Evolutionary conservation across 2,329 filamentous ascomycete genomes (phyloP), one percentile per base, ranked within the genome.

Genomic region (Pestalotiopsis sp.): DNA sequence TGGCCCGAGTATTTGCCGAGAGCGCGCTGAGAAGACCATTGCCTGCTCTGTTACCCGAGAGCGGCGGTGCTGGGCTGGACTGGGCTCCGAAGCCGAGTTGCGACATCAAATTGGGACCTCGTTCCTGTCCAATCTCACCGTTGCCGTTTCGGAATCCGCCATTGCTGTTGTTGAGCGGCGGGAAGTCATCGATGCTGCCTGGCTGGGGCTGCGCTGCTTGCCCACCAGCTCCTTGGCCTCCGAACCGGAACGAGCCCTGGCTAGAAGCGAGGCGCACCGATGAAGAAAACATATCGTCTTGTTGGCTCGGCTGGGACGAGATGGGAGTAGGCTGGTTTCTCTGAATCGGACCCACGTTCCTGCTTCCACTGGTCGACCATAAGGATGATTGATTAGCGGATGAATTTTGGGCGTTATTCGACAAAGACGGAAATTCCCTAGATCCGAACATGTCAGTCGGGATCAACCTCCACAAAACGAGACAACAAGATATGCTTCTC

Each of bases 401-500:
- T 36, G 84, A 80, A 58, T 88, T 78, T 74, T 88, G 87, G 59
- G 87, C 82, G 71, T 87, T 90, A 74, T 88, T 90, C 65, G 88
- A 90, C 72, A 92, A 79, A 25, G 89, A 90, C 9, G 90, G 90
- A 67, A 92, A 92, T 75, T 92, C 89, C 70, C 89, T 92, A 70
- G 63, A 69, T 65, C n/a, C 39, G 20, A 36, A 70, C 45, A 67
- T 67, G 66, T 80, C 64, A 80, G 79, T 66, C 64, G 59, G 45
- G 45, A 52, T 52, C 45, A 52, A 52, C 52, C 36, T 27, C 58
- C 20, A 17, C 9, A 20, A 64, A 36, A 69, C n/a, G 25, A 25
- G 17, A 36, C 17, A 2, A 64, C 27, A 17, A n/a, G 14, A 14
- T 11, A 62, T 38, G 59, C 25, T 38, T 17, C 17, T 14, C 27